Evolutionary conservation across 2,329 filamentous ascomycete species (phyloP), one percentile per base, ranked within the genome.

Genomic region (Tolypocladium paradoxum): DNA sequence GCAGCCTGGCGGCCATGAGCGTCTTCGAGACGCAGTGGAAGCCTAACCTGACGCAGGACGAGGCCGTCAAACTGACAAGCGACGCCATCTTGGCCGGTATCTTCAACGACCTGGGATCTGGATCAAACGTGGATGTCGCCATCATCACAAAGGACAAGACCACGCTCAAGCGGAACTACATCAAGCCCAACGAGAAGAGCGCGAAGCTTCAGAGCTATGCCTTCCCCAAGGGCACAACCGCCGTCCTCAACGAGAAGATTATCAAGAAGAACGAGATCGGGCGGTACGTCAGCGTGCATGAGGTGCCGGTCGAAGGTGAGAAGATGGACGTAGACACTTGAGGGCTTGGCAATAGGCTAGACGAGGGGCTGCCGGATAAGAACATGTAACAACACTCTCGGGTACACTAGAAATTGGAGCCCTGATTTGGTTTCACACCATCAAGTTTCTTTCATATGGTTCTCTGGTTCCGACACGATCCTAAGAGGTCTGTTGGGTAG

Each of bases 1-100:
- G 93, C 59, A 96, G 90, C 48, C 77, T 99, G 61, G 93, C 93
- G 31, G 93, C 93, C 68, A 99, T 99, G 93, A 89, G 88, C 34
- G 88, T 99, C 50, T 99, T 99, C 67, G 93, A 99, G 78, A 95
- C 91, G 49, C 85, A 86, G 73, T 99, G 95, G 95, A 89, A 91
- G 79, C 75, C 83, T 8, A 74, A 83, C 56, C 71, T 96, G 68
- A 86, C 81, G 58, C 78, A 82, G 62, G 87, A 95, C 37, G 88
- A 88, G 49, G 91, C 91, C n/a, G 76, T 96, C 55, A 83, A 85
- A 65, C 77, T 96, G 58, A 85, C 85, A 67, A 81, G 87, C 53
- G 85, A 96, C 62, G 92, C 92, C 48, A 96, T 99, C 66, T 78
- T 90, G 74, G 87, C 95, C 12, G 93, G 93, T 84, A 95, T 99